Evolutionary conservation across 768 basidiomycete species (phyloP).

Genomic region (Psilocybe azurescens): DNA sequence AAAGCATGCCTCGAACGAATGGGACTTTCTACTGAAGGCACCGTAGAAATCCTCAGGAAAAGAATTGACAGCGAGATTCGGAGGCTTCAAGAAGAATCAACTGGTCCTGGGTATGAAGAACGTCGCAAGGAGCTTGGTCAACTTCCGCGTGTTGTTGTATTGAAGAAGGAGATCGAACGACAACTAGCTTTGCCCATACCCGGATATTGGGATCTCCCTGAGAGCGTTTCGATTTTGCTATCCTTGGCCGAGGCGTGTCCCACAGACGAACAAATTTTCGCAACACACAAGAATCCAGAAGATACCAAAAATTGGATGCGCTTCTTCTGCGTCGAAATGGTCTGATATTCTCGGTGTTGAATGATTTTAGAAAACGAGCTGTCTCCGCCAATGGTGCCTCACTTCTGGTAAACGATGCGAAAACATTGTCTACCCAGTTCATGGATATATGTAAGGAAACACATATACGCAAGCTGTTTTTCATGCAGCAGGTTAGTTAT

Average conservation of each 20-base stretch:
- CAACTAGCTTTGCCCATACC: slow-evolving; percentile 53
- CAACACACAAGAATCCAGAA: slow-evolving; percentile 29
- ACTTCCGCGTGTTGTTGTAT: slow-evolving; percentile 47
- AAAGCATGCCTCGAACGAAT: slow-evolving; percentile 45
- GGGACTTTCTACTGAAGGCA: slow-evolving; percentile 41
- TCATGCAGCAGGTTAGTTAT: slow-evolving; percentile 53
- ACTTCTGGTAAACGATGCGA: slow-evolving; percentile 50
- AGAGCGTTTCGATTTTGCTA: slow-evolving; percentile 40
- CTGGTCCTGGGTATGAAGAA: slow-evolving; percentile 22
- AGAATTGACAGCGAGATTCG: slow-evolving; percentile 42
- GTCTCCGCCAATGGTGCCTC: slow-evolving; percentile 27
- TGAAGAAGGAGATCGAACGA: slow-evolving; percentile 50
- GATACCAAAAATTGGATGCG: slow-evolving; percentile 24
- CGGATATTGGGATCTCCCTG: slow-evolving; percentile 53
- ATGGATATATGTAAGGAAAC: slow-evolving; percentile 54
- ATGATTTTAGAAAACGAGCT: slow-evolving; percentile 34
- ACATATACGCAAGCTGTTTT: slow-evolving; percentile 54
- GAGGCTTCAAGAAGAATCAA: slow-evolving; percentile 33
- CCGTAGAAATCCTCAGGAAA: slow-evolving; percentile 39
- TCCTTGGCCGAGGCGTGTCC: slow-evolving; percentile 32
- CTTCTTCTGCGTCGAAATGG: slow-evolving; percentile 39
- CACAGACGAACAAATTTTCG: slow-evolving; percentile 45
- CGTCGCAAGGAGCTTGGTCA: slow-evolving; percentile 46
- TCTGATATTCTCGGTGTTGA: slow-evolving; percentile 39
- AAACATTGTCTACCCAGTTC: slow-evolving; percentile 42